Conservation (phyloP, 495 filamentous ascomycete genomes). For the Hypoxylon rickii region DNA sequence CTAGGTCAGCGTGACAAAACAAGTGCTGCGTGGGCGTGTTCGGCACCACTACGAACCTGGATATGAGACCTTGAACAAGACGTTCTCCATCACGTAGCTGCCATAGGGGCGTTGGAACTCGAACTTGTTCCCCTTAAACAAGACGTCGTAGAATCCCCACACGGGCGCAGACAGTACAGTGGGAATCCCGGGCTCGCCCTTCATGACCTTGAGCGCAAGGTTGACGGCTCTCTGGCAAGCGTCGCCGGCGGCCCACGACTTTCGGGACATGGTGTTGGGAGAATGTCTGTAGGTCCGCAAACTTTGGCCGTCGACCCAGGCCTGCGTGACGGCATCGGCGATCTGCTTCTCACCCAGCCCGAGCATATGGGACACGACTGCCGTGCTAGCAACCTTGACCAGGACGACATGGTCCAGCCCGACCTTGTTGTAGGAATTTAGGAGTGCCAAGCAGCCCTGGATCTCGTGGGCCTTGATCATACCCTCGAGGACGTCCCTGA, state of each 20-base stretch:
- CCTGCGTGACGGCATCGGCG: conserved; percentile 92
- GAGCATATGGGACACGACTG: conserved; percentile 92
- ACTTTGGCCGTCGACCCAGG: conserved; percentile 95
- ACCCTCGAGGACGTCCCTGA: conserved; percentile 90
- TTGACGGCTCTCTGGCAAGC: conserved; percentile 97
- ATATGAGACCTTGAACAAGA: conserved; percentile 99
- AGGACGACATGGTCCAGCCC: conserved; percentile 96
- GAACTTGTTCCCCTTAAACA: conserved; percentile 95
- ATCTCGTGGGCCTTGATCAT: conserved; percentile 99
- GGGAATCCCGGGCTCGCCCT: conserved; percentile 86
- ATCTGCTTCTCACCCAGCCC: conserved; percentile 89
- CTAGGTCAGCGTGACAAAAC: not conserved
- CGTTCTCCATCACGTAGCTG: conserved; percentile 99
- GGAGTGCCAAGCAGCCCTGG: conserved; percentile 92
- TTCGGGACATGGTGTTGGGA: conserved; percentile 98
- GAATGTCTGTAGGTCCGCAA: conserved; percentile 96
- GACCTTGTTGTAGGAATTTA: conserved; percentile 98
- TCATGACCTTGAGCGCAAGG: conserved; percentile 89
- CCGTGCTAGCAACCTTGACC: conserved; percentile 95
- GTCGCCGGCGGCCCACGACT: conserved; percentile 98
- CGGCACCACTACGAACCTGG: conserved; percentile 64
- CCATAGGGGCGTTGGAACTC: conserved; percentile 94
- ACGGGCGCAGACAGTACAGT: conserved; percentile 90
- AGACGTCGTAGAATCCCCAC: conserved; percentile 98
- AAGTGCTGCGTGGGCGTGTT: not conserved